Base-by-base conservation (phyloP, 164 flowering plant species). In the Nymphaea colorata region DNA sequence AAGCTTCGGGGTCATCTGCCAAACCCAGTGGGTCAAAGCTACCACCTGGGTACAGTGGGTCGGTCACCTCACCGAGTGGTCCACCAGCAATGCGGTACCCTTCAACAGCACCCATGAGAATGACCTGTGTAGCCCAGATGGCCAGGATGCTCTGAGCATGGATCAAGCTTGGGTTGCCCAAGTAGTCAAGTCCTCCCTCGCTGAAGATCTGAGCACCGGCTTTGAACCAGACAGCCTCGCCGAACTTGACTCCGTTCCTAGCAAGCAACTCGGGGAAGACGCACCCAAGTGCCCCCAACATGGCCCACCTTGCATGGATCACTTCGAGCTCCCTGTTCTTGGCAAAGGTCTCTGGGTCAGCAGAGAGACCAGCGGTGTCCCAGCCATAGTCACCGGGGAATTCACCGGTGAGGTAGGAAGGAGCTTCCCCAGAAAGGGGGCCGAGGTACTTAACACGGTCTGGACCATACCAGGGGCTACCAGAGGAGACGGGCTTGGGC, bases 221-320 rank as follows among this genome's bases (percentile, higher is more conserved):
- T 65, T 71, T 66, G 69, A 71, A 71, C 73, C 73, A 71, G 41
- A 71, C 73, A 2, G 73, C 73, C 69, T 71, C 69, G n/a, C 73
- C 73, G 65, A 71, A 71, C 59, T 71, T 71, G 57, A 71, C 68
- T 0, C 73, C 73, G 42, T 71, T 71, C 60, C 73, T 59, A 8
- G 73, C 43, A 0, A 71, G 69, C 44, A 71, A 68, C 73, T 71
- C 73, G 0, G 73, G 73, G 65, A 66, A 59, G 47, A 66, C 73
- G 17, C 73, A 71, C 2, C 73, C 73, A 0, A 71, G 73, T 0
- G 73, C 73, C 0, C 73, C 73, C 6, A 66, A 68, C 73, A 71
- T 71, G 60, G 73, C 73, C 69, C 73, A 71, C 0, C 73, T 25
- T 41, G 44, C 4, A 65, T 71, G 73, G 61, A 71, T 71, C 16